Conservation (phyloP, 2,329 filamentous ascomycete species). For the Ceratocystis smalleyi region DNA sequence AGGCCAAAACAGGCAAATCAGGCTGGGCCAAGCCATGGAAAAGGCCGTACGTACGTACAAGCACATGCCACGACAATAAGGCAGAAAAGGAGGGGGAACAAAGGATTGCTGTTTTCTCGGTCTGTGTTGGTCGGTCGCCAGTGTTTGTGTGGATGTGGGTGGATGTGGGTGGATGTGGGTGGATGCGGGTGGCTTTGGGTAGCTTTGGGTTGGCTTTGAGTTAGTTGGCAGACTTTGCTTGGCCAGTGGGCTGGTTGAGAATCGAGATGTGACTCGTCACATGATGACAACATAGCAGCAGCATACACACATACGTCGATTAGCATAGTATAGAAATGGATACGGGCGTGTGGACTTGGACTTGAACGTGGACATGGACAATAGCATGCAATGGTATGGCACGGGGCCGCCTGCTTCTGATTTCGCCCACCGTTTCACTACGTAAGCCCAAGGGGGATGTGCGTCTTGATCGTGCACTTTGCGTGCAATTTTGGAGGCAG, state of each 20-base stretch:
- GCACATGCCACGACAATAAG: neutral
- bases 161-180: neutral
- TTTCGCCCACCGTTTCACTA: neutral
- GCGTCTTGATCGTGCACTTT: too few relatives aligned
- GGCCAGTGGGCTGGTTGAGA: neutral
- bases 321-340: too few relatives aligned
- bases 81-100: neutral
- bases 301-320: neutral
- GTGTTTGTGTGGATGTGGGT: neutral
- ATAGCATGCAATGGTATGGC: too few relatives aligned
- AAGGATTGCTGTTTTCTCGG: neutral
- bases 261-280: neutral
- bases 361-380: too few relatives aligned
- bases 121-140: neutral
- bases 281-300: neutral
- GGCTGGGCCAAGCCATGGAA: neutral
- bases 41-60: neutral
- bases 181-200: too few relatives aligned
- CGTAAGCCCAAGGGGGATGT: too few relatives aligned
- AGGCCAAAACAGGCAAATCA: too few relatives aligned
- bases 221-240: neutral
- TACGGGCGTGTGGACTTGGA: too few relatives aligned
- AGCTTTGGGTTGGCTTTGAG: neutral
- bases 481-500: too few relatives aligned
- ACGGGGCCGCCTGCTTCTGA: too few relatives aligned